Percentiles rank a stretch among this genome's conserved stretches.
Conservation (phyloP, 768 basidiomycete genomes). For the Sporobolomyces roseus region DNA sequence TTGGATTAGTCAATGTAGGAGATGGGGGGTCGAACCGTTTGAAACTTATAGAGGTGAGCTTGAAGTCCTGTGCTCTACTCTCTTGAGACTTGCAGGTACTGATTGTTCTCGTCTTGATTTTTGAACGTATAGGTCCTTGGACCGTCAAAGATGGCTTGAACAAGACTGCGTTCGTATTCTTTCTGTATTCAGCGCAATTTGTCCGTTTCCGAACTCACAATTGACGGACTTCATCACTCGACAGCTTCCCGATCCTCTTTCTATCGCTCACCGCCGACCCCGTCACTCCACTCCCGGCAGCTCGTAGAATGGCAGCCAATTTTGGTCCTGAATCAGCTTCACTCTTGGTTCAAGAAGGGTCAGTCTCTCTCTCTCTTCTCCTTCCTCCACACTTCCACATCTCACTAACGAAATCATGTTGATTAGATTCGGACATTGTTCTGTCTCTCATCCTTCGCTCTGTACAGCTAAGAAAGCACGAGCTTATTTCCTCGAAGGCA, state of each 20-base stretch:
- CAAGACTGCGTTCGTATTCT: slow-evolving; percentile 32
- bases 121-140: slow-evolving; percentile 43
- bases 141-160: slow-evolving; percentile 23
- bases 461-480: slow-evolving; percentile 34
- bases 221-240: not conserved
- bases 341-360: slow-evolving; percentile 39
- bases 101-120: too few relatives aligned
- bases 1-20: slow-evolving; percentile 31
- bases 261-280: slow-evolving; percentile 39
- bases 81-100: too few relatives aligned
- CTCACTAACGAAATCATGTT: not conserved
- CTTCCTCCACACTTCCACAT: not conserved
- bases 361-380: not conserved
- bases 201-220: not conserved
- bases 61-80: not conserved
- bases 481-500: slow-evolving; percentile 37
- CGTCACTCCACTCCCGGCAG: slow-evolving; percentile 39
- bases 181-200: not conserved
- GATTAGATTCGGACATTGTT: slow-evolving; percentile 38
- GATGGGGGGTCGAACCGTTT: slow-evolving; percentile 17
- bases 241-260: slow-evolving; percentile 34
- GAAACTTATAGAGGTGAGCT: slow-evolving; percentile 24
- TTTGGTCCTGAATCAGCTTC: slow-evolving; percentile 33
- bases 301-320: slow-evolving; percentile 22
- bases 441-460: slow-evolving; percentile 36